Conservation (phyloP, 345 rosid genomes). For the Hypericum perforatum region DNA sequence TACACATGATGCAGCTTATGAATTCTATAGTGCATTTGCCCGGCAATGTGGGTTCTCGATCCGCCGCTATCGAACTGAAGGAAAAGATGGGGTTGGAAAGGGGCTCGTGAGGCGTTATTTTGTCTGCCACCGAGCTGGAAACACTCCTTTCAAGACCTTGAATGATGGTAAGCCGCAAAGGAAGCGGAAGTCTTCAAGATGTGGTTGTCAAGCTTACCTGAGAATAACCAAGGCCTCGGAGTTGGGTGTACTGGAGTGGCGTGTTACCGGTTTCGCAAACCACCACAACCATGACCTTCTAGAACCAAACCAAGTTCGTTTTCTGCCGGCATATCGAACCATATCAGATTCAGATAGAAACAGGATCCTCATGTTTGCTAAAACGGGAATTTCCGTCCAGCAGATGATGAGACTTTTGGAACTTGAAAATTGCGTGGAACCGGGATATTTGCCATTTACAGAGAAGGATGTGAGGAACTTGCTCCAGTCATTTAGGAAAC, state of each 20-base stretch:
- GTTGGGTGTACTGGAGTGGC: slow-evolving; percentile 79
- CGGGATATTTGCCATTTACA: slow-evolving; percentile 86
- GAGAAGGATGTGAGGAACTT: slow-evolving; percentile 96
- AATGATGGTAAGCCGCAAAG: slow-evolving; percentile 77
- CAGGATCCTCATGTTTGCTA: slow-evolving; percentile 90
- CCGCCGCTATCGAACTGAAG: slow-evolving; percentile 92
- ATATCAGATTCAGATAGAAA: slow-evolving; percentile 87
- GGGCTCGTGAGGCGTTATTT: slow-evolving; percentile 93
- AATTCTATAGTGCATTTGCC: slow-evolving; percentile 78
- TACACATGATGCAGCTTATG: slow-evolving; percentile 86
- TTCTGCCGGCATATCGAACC: slow-evolving; percentile 90
- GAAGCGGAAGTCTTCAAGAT: slow-evolving; percentile 80
- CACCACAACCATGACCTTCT: slow-evolving; percentile 89
- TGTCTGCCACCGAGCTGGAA: slow-evolving; percentile 97
- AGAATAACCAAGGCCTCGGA: slow-evolving; percentile 72
- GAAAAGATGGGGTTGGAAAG: slow-evolving; percentile 91
- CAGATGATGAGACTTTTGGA: slow-evolving; percentile 99
- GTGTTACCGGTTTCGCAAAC: slow-evolving; percentile 78
- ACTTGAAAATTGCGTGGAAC: slow-evolving; percentile 93
- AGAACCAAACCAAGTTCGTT: slow-evolving; percentile 87
- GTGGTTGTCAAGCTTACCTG: slow-evolving; percentile 90
- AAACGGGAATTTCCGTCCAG: slow-evolving; percentile 91
- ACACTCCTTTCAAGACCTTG: slow-evolving; percentile 67
- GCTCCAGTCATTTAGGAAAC: slow-evolving; percentile 79
- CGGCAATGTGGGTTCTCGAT: slow-evolving; percentile 86